A percentile compares a stretch with the other conserved stretches of the same genome.
phyloP scores from a whole-genome alignment of 805 yeast species.

The Gaillardinia entomophila region DNA sequence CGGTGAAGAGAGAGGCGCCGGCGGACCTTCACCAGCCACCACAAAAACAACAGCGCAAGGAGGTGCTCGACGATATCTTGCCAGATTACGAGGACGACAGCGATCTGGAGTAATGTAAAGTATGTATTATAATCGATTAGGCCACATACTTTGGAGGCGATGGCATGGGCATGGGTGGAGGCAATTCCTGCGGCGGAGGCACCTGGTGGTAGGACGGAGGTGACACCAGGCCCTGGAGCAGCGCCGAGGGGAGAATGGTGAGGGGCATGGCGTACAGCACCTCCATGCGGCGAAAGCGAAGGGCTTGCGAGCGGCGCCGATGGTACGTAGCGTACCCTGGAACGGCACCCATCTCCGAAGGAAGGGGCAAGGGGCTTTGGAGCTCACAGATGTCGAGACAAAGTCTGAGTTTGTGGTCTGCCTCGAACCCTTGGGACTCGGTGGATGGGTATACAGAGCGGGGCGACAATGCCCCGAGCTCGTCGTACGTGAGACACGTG shows the following conservation, averaged over 20 bases:
- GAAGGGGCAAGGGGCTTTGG: neutral
- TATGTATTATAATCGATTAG: neutral
- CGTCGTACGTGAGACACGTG: neutral
- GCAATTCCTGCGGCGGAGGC: neutral
- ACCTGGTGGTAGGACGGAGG: neutral
- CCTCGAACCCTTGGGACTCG: constrained; percentile 2
- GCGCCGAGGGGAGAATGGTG: neutral
- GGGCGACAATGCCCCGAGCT: neutral
- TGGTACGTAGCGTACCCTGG: constrained; percentile 6
- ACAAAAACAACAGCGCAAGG: constrained; percentile 3
- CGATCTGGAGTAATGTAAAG: constrained; percentile 10
- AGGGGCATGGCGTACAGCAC: neutral
- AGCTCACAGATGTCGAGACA: constrained; percentile 7
- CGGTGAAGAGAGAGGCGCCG: neutral
- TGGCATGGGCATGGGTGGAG: no score
- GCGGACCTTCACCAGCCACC: constrained; percentile 4
- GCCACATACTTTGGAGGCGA: no score
- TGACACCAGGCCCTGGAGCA: neutral
- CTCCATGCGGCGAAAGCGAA: neutral
- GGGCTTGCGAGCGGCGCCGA: constrained; percentile 2
- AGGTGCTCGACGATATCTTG: constrained; percentile 12
- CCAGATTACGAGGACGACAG: constrained; percentile 15
- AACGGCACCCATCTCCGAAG: neutral
- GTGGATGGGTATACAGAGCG: neutral
- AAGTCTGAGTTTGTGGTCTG: constrained; percentile 6